Conservation (phyloP, 192 early-diverging fungal genomes). For the Mortierella alpina region DNA sequence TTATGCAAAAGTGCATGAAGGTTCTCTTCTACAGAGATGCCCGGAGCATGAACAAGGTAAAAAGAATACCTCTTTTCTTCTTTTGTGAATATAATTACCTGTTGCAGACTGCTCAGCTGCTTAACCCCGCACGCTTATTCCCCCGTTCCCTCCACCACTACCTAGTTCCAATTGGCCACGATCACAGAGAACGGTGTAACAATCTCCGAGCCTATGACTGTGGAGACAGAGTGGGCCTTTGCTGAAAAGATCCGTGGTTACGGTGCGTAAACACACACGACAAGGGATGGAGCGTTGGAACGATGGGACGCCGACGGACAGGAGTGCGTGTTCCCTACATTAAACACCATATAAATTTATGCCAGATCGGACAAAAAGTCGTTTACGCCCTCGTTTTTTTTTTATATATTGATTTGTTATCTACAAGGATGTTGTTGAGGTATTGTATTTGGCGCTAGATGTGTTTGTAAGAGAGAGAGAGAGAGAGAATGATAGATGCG, state of each 20-base stretch:
- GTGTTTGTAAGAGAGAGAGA: neutral
- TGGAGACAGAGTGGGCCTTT: slow-evolving; percentile 93
- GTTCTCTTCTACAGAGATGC: slow-evolving; percentile 97
- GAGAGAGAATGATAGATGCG: neutral
- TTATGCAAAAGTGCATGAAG: slow-evolving; percentile 90
- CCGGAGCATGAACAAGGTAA: slow-evolving; percentile 89
- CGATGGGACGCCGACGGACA: neutral
- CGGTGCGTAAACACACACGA: slow-evolving; percentile 64
- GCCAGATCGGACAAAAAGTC: too few species aligned
- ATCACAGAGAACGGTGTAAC: slow-evolving; percentile 84
- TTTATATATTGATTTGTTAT: neutral
- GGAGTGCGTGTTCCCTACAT: neutral
- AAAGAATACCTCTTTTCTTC: neutral
- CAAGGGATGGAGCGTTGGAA: neutral
- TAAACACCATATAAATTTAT: neutral
- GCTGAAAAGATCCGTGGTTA: slow-evolving; percentile 83
- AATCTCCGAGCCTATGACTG: slow-evolving; percentile 88
- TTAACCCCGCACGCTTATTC: neutral
- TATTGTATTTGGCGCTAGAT: neutral
- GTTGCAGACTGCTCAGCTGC: neutral
- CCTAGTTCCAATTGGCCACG: slow-evolving; percentile 90
- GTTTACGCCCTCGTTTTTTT: too few species aligned
- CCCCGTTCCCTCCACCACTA: slow-evolving; percentile 15
- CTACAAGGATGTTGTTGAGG: neutral
- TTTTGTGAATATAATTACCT: neutral